These are phyloP conservation scores for Aspergillus diversus DNA, from an alignment of 495 filamentous ascomycete species.

Conservation along the genomic window DNA sequence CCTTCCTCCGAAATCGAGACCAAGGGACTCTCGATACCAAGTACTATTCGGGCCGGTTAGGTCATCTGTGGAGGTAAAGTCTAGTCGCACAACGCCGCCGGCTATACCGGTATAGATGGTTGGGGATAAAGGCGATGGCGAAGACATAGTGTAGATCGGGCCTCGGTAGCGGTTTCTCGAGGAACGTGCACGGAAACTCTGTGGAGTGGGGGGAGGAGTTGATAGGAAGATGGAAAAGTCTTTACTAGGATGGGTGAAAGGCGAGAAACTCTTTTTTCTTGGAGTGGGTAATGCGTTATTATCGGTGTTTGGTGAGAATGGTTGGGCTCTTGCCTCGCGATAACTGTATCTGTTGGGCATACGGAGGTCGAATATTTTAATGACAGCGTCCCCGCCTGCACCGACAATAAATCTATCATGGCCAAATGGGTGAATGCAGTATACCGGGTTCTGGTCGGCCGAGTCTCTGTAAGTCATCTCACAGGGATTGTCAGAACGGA, in stretches of 20 bases:
- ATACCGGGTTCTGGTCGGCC: slow-evolving; percentile 60
- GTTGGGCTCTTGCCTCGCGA: slow-evolving; percentile 31
- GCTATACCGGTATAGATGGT: slow-evolving; percentile 62
- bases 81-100: slow-evolving; percentile 54
- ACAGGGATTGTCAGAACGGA: slow-evolving; percentile 55
- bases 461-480: slow-evolving; percentile 57
- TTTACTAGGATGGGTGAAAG: slow-evolving; percentile 25
- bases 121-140: slow-evolving; percentile 57
- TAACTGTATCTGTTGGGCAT: slow-evolving; percentile 53
- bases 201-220: slow-evolving; percentile 22
- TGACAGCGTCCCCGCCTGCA: slow-evolving; percentile 54
- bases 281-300: neutral
- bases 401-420: slow-evolving; percentile 62
- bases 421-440: slow-evolving; percentile 60
- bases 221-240: slow-evolving; percentile 49
- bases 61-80: slow-evolving; percentile 55
- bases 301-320: neutral
- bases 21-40: slow-evolving; percentile 43
- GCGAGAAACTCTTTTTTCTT: slow-evolving; percentile 3
- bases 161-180: slow-evolving; percentile 34
- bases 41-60: slow-evolving; percentile 31
- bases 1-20: slow-evolving; percentile 23
- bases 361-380: slow-evolving; percentile 71
- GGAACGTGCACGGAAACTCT: slow-evolving; percentile 7
- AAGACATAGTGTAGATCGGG: slow-evolving; percentile 63